Percentiles rank a stretch among this genome's conserved stretches.
phyloP scores from a whole-genome alignment of 2,329 filamentous ascomycete genomes.

The Cladosporium sp. region DNA sequence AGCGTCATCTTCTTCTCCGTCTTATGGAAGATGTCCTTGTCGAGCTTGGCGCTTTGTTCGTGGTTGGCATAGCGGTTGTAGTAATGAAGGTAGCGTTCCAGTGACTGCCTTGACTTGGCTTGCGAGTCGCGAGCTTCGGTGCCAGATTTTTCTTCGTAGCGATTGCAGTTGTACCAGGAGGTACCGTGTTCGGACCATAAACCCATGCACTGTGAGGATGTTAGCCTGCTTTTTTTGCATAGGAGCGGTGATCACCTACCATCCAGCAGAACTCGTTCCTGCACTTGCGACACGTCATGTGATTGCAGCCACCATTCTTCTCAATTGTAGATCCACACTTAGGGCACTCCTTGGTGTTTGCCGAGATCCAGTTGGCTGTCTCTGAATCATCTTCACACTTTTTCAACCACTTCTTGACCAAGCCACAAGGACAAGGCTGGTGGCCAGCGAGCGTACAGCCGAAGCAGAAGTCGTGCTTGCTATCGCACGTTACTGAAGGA shows the following conservation, averaged over 20 bases:
- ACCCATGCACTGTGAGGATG: slow-evolving; percentile 70
- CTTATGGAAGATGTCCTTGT: slow-evolving; percentile 93
- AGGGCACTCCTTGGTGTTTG: slow-evolving; percentile 97
- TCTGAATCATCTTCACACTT: slow-evolving; percentile 98
- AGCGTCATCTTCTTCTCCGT: slow-evolving; percentile 99
- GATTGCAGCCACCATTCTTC: slow-evolving; percentile 97
- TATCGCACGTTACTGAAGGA: slow-evolving; percentile 81
- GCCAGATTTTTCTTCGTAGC: slow-evolving; percentile 94
- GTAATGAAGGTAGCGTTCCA: slow-evolving; percentile 97
- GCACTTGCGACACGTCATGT: slow-evolving; percentile 96
- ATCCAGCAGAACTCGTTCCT: slow-evolving; percentile 99
- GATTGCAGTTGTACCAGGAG: slow-evolving; percentile 99
- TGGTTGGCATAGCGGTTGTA: slow-evolving; percentile 99
- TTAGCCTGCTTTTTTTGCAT: background rate
- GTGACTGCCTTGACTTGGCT: slow-evolving; percentile 78
- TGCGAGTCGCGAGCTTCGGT: slow-evolving; percentile 86
- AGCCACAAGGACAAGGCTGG: slow-evolving; percentile 81
- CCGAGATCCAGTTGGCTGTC: slow-evolving; percentile 98
- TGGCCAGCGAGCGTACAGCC: slow-evolving; percentile 87
- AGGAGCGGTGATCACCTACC: slow-evolving; percentile 27
- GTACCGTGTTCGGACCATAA: slow-evolving; percentile 98
- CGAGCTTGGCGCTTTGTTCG: slow-evolving; percentile 92
- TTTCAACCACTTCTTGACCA: slow-evolving; percentile 95
- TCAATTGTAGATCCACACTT: slow-evolving; percentile 96
- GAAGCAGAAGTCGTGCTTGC: slow-evolving; percentile 88